Percentiles rank a stretch among this genome's conserved stretches.
Evolutionary conservation across 768 basidiomycete species (phyloP).

Genomic region (Mycena vulgaris): DNA sequence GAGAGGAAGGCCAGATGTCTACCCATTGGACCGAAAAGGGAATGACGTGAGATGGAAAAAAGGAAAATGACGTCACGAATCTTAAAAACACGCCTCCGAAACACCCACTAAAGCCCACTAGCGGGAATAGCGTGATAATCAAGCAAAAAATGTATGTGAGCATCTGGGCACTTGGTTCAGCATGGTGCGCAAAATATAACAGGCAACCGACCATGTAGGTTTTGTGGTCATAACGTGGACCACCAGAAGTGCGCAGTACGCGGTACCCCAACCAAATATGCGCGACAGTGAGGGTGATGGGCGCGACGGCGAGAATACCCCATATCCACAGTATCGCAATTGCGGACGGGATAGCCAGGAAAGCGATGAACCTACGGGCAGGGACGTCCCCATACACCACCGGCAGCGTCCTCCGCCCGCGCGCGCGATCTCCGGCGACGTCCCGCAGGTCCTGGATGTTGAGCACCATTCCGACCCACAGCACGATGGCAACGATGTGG

Average conservation of each 20-base stretch:
- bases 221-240: slow-evolving; percentile 36
- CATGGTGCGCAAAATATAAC: background rate
- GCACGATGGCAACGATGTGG: slow-evolving; percentile 3
- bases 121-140: background rate
- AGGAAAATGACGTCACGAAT: too few relatives aligned
- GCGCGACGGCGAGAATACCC: background rate
- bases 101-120: too few relatives aligned
- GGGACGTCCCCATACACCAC: slow-evolving; percentile 31
- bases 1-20: too few relatives aligned
- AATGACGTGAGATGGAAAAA: too few relatives aligned
- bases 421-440: slow-evolving; percentile 32
- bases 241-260: background rate
- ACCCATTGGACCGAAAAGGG: too few relatives aligned
- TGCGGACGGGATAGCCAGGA: background rate
- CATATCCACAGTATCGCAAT: background rate
- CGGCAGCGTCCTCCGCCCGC: slow-evolving; percentile 36
- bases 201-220: slow-evolving; percentile 38
- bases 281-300: background rate
- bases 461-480: slow-evolving; percentile 7
- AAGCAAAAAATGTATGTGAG: slow-evolving; percentile 31
- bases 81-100: too few relatives aligned
- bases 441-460: slow-evolving; percentile 39
- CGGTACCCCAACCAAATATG: slow-evolving; percentile 35
- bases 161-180: slow-evolving; percentile 1
- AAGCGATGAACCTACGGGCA: background rate